These are phyloP conservation scores for Lanzia echinophila DNA, from an alignment of 2,329 filamentous ascomycete species.

Conservation along the genomic window DNA sequence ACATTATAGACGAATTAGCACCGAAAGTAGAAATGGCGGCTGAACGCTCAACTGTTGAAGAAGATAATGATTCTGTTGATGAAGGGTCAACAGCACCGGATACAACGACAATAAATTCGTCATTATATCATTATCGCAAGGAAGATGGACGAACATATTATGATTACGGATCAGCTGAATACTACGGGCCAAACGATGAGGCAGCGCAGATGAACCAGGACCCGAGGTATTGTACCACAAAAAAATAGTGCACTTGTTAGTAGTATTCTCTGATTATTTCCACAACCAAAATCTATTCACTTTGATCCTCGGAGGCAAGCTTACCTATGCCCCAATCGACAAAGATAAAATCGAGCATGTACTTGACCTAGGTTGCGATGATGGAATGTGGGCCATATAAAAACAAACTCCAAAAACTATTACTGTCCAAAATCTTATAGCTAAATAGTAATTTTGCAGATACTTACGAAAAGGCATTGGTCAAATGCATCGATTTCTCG, in stretches of 20 bases:
- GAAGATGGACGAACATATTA: conserved; percentile 23
- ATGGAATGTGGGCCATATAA: conserved; percentile 14
- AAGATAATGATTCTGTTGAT: neutral
- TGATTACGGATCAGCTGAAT: conserved; percentile 12
- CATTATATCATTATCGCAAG: conserved; percentile 10
- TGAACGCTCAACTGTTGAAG: neutral
- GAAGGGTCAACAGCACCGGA: neutral
- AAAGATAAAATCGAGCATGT: conserved; percentile 5
- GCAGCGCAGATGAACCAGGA: conserved; percentile 15
- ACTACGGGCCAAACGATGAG: conserved; percentile 20
- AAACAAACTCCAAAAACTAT: neutral
- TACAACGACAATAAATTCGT: neutral
- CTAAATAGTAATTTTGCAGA: conserved; percentile 39
- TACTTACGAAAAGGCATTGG: conserved; percentile 36
- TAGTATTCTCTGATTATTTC: neutral
- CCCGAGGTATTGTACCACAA: neutral
- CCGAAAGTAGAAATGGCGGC: neutral
- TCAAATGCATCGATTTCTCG: conserved; percentile 50
- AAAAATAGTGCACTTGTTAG: neutral
- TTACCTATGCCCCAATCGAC: conserved; percentile 37
- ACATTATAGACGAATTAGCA: no score
- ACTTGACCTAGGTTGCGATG: conserved; percentile 18
- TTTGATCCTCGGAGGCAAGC: conserved; percentile 32
- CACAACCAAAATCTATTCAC: conserved; percentile 33
- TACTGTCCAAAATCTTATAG: neutral